Evolutionary conservation across 116 monocot genomes (phyloP).

Genomic region (Zostera marina): DNA sequence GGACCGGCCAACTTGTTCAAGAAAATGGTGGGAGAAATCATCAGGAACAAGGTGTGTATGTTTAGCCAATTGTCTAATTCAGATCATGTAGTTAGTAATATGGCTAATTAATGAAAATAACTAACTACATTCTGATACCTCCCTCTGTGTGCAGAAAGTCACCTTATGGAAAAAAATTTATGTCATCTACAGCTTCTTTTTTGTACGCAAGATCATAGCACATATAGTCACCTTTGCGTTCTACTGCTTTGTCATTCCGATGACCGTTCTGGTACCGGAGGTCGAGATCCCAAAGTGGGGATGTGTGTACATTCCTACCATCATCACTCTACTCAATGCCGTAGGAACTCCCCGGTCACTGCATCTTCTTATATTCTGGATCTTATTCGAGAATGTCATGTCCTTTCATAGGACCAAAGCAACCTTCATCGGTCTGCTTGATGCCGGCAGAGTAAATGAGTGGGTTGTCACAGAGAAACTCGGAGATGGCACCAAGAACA

Average conservation of each 20-base stretch:
- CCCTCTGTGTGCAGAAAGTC: slow-evolving; percentile 55
- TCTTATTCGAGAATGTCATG: slow-evolving; percentile 22
- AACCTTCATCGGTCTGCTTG: slow-evolving; percentile 17
- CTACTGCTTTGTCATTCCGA: slow-evolving; percentile 79
- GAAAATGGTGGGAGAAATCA: slow-evolving; percentile 49
- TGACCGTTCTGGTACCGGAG: slow-evolving; percentile 80
- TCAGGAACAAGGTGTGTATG: slow-evolving; percentile 33
- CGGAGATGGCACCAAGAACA: slow-evolving; percentile 10
- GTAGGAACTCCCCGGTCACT: slow-evolving; percentile 80
- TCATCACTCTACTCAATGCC: slow-evolving; percentile 80
- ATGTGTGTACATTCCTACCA: slow-evolving; percentile 69
- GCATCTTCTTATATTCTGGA: slow-evolving; percentile 19
- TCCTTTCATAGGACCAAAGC: slow-evolving; percentile 20
- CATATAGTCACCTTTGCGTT: slow-evolving; percentile 94
- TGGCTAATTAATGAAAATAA: not conserved
- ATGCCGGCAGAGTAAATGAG: slow-evolving; percentile 14
- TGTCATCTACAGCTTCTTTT: slow-evolving; percentile 96
- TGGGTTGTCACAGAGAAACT: slow-evolving; percentile 23
- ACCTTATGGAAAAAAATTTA: slow-evolving; percentile 70
- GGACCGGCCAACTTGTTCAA: slow-evolving; percentile 60
- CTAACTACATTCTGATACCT: too few species aligned
- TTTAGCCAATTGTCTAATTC: not conserved
- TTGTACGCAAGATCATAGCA: slow-evolving; percentile 81
- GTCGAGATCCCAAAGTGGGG: slow-evolving; percentile 91
- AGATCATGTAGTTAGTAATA: not conserved